These are phyloP conservation scores for Tylopilus balloui DNA, from an alignment of 768 basidiomycete genomes.

Conservation along the genomic window DNA sequence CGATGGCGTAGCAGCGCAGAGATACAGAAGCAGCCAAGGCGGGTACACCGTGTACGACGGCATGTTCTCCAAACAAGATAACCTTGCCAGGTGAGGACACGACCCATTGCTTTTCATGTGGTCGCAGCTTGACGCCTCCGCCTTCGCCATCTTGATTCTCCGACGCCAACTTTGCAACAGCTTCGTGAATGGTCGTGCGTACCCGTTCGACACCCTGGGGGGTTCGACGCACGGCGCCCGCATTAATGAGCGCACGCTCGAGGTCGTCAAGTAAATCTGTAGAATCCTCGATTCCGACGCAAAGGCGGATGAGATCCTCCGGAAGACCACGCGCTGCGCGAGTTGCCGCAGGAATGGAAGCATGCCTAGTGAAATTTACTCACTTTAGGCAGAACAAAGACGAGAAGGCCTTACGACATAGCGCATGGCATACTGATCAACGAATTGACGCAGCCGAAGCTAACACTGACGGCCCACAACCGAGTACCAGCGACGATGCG, in stretches of 20 bases:
- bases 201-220: conserved; percentile 39
- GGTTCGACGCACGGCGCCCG: conserved; percentile 75
- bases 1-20: conserved; percentile 88
- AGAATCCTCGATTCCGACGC: conserved; percentile 96
- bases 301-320: conserved; percentile 97
- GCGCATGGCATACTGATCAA: conserved; percentile 98
- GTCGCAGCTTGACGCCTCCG: neutral
- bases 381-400: neutral
- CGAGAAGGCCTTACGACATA: conserved; percentile 81
- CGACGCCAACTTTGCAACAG: conserved; percentile 63
- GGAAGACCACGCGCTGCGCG: conserved; percentile 95
- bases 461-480: conserved; percentile 96
- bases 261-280: conserved; percentile 92
- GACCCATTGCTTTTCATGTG: conserved; percentile 61
- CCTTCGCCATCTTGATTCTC: conserved; percentile 23
- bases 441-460: conserved; percentile 97
- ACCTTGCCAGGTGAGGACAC: conserved; percentile 97
- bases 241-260: conserved; percentile 85
- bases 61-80: conserved; percentile 97
- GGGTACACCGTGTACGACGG: conserved; percentile 97
- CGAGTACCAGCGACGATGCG: conserved; percentile 88
- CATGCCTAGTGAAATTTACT: conserved; percentile 52
- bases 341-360: conserved; percentile 94
- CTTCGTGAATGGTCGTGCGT: conserved; percentile 49
- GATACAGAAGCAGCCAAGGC: conserved; percentile 94